Conservation (phyloP, 2,329 filamentous ascomycete species). For the Aspergillus thermomutatus region DNA sequence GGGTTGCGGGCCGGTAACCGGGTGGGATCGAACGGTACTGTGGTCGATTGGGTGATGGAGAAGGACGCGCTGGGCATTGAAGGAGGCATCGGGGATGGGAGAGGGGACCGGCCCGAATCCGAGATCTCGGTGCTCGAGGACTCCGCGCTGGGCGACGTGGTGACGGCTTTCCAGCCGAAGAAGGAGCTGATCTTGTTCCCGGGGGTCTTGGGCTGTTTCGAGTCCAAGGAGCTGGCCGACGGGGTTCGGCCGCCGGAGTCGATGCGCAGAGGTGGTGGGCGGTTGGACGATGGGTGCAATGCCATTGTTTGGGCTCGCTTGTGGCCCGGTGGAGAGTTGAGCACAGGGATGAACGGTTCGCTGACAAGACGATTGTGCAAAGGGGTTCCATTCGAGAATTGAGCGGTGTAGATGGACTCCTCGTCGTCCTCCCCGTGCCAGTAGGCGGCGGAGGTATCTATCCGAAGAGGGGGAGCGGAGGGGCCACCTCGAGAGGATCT, state of each 20-base stretch:
- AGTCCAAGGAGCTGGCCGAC: slow-evolving; percentile 31
- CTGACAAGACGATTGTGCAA: slow-evolving; percentile 42
- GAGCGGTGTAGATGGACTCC: slow-evolving; percentile 21
- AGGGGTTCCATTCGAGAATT: slow-evolving; percentile 37
- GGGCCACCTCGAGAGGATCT: slow-evolving; percentile 41
- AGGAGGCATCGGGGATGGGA: slow-evolving; percentile 52
- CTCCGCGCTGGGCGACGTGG: slow-evolving; percentile 53
- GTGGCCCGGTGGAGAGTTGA: slow-evolving; percentile 63
- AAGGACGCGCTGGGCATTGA: slow-evolving; percentile 32
- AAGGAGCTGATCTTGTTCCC: slow-evolving; percentile 61
- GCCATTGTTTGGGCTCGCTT: slow-evolving; percentile 43
- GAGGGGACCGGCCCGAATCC: slow-evolving; percentile 56
- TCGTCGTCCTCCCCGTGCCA: slow-evolving; percentile 25
- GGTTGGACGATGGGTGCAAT: slow-evolving; percentile 39
- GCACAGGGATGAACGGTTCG: slow-evolving; percentile 55
- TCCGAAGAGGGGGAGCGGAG: slow-evolving; percentile 29
- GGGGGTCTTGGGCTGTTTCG: slow-evolving; percentile 49
- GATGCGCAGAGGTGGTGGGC: slow-evolving; percentile 44
- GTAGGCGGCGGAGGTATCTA: slow-evolving; percentile 28
- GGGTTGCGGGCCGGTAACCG: slow-evolving; percentile 41
- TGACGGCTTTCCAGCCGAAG: slow-evolving; percentile 62
- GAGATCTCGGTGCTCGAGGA: slow-evolving; percentile 63
- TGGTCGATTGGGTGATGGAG: slow-evolving; percentile 39
- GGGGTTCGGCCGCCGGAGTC: slow-evolving; percentile 37
- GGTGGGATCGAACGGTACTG: slow-evolving; percentile 48